Evolutionary conservation across 768 basidiomycete species (phyloP).

Genomic region (Lepiota brunneoincarnata): DNA sequence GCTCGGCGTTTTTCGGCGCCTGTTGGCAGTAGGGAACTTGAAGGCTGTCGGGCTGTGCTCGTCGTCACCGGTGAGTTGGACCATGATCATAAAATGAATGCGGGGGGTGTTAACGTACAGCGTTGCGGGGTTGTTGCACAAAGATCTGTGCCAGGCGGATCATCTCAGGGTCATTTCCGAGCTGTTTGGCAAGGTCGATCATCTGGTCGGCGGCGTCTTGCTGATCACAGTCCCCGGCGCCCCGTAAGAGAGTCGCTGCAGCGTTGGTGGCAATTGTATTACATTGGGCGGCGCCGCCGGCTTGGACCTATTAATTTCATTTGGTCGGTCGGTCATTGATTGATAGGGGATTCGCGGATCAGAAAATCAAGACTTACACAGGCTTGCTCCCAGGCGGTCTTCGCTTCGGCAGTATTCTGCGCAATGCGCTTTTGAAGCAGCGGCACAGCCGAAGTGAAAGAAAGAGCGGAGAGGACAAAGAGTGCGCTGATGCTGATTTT

Average conservation of each 20-base stretch:
- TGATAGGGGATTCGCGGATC: neutral
- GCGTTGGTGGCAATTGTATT: slow-evolving; percentile 54
- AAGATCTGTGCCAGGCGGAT: slow-evolving; percentile 45
- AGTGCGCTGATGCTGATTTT: slow-evolving; percentile 25
- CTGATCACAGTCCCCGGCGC: slow-evolving; percentile 50
- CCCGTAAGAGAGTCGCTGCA: slow-evolving; percentile 59
- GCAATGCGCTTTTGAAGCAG: slow-evolving; percentile 44
- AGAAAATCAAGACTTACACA: slow-evolving; percentile 38
- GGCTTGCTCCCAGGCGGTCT: slow-evolving; percentile 47
- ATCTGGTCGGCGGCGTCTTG: slow-evolving; percentile 54
- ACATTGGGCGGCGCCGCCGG: slow-evolving; percentile 56
- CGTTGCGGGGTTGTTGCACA: slow-evolving; percentile 49
- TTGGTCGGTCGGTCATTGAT: slow-evolving; percentile 1
- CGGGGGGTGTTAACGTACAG: slow-evolving; percentile 30
- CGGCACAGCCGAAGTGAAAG: slow-evolving; percentile 30
- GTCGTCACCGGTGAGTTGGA: slow-evolving; percentile 21
- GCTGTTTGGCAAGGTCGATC: slow-evolving; percentile 42
- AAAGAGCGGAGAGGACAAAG: slow-evolving; percentile 31
- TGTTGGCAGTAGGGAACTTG: slow-evolving; percentile 49
- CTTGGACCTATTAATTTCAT: slow-evolving; percentile 36
- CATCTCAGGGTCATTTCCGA: slow-evolving; percentile 41
- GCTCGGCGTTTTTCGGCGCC: slow-evolving; percentile 45
- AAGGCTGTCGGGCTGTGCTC: slow-evolving; percentile 38
- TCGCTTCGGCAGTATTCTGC: slow-evolving; percentile 46
- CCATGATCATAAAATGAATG: neutral